Base-by-base conservation (phyloP, 768 basidiomycete genomes). In the Neoboletus magnificus region DNA sequence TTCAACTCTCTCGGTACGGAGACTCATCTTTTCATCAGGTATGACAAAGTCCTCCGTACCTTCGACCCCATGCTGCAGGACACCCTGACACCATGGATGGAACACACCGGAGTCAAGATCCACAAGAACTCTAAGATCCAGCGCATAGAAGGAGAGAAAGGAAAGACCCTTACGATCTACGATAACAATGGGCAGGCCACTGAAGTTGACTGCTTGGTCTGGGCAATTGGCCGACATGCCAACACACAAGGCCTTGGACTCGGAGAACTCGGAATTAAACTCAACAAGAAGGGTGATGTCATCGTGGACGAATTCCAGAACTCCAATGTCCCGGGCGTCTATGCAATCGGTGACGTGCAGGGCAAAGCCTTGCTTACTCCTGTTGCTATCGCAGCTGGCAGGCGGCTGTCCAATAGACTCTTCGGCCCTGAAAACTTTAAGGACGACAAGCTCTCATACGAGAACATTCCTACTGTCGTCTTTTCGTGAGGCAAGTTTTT, bases 301-400 rank as follows among this genome's bases (percentile, higher is more conserved):
- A 63, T 88, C 33, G 93, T 94, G 35, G 92, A 99, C 71, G 90
- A 96, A 65, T 97, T 83, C 71, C 96, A 99, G 78, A 86, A 88
- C 67, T 84, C 91, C 48, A 80, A 69, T 49, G 81, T 93, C 20
- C 73, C 81, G 30, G 80, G 83, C 43, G 78, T 98, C 62, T 86
- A 79, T 42, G 84, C 93, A 2, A 86, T 98, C 54, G 97, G 97
- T 2, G 97, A 99, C 67, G 92, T 94, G 22, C 84, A 84, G 61
- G 97, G 97, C 58, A 95, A 97, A 72, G 91, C 85, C 41, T 77
- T 96, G 32, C 79, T 99, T 56, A 99, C 97, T 5, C 97, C 97
- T 16, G 97, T 99, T 11, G 97, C 97, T 40, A 96, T 99, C 55
- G 96, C 96, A 46, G 97, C 97, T 16, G 97, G 93, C 22, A 78